Base-by-base conservation (phyloP, 257 asterid species). In the Solanum chilense region DNA sequence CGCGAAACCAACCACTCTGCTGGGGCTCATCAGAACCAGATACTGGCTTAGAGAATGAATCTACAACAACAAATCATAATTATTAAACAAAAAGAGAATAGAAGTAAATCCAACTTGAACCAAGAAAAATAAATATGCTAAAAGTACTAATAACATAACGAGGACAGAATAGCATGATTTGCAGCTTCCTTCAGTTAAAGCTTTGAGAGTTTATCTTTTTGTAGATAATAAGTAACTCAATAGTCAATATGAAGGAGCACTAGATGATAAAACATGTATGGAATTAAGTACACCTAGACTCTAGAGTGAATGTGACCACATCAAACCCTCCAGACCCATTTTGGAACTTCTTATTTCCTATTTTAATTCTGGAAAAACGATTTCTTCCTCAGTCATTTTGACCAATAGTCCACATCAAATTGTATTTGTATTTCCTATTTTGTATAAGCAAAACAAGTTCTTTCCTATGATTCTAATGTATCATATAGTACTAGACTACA, bases 1-100 rank as follows among this genome's bases (percentile, higher is more conserved):
- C 86, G 42, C 92, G 93, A 82, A 97, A 91, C 99, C 99, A 97
- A 88, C 98, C 98, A 86, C 93, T 86, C 89, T 94, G 97, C 89
- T 94, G 95, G 86, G 95, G 92, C 86, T 91, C 95, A 41, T 92
- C 98, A 85, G 98, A 89, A 87, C 98, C 96, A 35, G 95, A 90
- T 52, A 71, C 89, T 29, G 98, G 93, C 92, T 95, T 95, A 83
- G 98, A 86, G 93, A 97, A 97, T 69, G 98, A 90, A 92, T 97
- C 99, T 97, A 85, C 90, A 87, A 86, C 68, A 92, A 85, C 66
- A 86, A 74, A 86, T 35, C 29, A 78, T 37, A 82, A 47, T 45
- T 60, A 87, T 77, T 45, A 60, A 20, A 52, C 37, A 37, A 82
- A 58, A 86, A 70, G 85, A 31, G 60, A 58, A 84, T 81, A 10